phyloP scores from a whole-genome alignment of 2,329 filamentous ascomycete genomes.

The Didymella arachidicola region DNA sequence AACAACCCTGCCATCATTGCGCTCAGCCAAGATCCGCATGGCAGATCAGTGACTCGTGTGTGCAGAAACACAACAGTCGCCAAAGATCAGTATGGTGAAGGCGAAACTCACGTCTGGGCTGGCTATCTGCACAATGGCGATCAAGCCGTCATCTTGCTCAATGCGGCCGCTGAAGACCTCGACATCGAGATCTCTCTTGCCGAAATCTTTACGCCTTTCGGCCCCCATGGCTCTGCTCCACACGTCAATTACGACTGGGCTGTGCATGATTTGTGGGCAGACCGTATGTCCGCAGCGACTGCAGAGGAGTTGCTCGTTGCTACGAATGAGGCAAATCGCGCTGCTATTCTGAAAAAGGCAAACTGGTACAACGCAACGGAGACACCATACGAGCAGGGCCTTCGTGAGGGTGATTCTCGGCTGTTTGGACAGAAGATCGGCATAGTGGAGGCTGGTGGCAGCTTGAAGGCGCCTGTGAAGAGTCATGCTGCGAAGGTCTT shows the following conservation, averaged over 20 bases:
- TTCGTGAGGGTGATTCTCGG: slow-evolving; percentile 27
- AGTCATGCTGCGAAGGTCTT: slow-evolving; percentile 34
- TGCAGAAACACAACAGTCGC: slow-evolving; percentile 29
- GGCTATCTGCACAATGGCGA: slow-evolving; percentile 35
- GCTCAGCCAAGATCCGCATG: slow-evolving; percentile 37
- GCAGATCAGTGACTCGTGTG: slow-evolving; percentile 34
- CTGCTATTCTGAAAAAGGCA: slow-evolving; percentile 24
- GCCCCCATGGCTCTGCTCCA: slow-evolving; percentile 35
- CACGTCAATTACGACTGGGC: slow-evolving; percentile 36
- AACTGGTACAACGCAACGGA: slow-evolving; percentile 38
- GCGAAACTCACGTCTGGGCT: slow-evolving; percentile 38
- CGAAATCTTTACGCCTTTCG: slow-evolving; percentile 36
- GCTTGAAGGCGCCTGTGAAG: slow-evolving; percentile 28
- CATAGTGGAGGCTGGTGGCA: slow-evolving; percentile 30
- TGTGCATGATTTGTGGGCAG: slow-evolving; percentile 35
- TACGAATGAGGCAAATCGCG: slow-evolving; percentile 16
- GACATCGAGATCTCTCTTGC: slow-evolving; percentile 34
- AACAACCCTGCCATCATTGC: slow-evolving; percentile 47
- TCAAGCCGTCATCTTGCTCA: slow-evolving; percentile 33
- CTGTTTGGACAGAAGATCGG: slow-evolving; percentile 38
- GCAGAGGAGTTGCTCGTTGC: slow-evolving; percentile 28
- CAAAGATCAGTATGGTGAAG: slow-evolving; percentile 35
- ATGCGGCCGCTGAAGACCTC: slow-evolving; percentile 29
- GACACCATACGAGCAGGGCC: slow-evolving; percentile 30
- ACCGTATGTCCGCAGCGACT: slow-evolving; percentile 30